Evolutionary conservation across 2,329 filamentous ascomycete species (phyloP).

Genomic region (Pseudogymnoascus sp.): DNA sequence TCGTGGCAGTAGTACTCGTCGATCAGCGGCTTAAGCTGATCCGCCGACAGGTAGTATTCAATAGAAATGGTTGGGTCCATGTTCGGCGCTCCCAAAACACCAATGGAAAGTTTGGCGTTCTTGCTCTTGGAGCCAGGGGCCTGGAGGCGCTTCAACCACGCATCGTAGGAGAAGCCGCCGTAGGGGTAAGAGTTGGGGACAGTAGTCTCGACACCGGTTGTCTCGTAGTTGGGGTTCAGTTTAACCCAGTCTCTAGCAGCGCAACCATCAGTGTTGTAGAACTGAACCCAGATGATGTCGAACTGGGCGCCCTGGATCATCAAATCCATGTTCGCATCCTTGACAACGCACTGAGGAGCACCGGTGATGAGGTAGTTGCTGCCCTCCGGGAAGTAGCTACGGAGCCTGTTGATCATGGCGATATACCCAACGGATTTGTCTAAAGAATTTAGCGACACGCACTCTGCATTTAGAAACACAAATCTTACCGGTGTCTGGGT

Average conservation of each 20-base stretch:
- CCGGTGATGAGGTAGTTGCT: conserved; percentile 25
- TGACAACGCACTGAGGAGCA: conserved; percentile 26
- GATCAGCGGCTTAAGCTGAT: conserved; percentile 21
- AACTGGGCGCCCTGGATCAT: conserved; percentile 23
- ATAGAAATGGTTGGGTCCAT: conserved; percentile 2
- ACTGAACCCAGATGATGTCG: conserved; percentile 27
- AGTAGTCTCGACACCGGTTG: neutral
- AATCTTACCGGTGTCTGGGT: conserved; percentile 12
- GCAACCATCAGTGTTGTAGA: conserved; percentile 26
- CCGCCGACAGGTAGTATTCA: conserved; percentile 18
- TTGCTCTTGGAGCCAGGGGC: conserved; percentile 16
- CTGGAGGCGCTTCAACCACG: conserved; percentile 18
- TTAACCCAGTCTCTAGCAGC: conserved; percentile 21
- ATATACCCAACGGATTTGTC: conserved; percentile 23
- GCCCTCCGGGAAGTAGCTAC: conserved; percentile 15
- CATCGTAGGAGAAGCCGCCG: conserved; percentile 20
- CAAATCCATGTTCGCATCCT: conserved; percentile 24
- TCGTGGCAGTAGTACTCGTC: conserved; percentile 14
- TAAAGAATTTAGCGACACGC: conserved; percentile 13
- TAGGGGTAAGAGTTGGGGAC: neutral
- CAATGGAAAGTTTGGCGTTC: conserved; percentile 25
- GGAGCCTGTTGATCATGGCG: conserved; percentile 23
- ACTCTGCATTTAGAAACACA: too few species aligned
- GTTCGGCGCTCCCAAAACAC: conserved; percentile 11
- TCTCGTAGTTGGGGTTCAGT: conserved; percentile 9